phyloP scores from a whole-genome alignment of 306 rosid species.

The Cucumis sativus region Cucumber_9930_V3 NC_026657.2:34010501-34011000 shows the following conservation, averaged over 20 bases:
- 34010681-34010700: not conserved
- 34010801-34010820: no score
- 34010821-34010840: not conserved
- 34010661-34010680: not conserved
- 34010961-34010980: constrained; percentile 96
- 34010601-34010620: no score
- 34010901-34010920: constrained; percentile 2
- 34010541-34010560: not conserved
- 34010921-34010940: constrained; percentile 45
- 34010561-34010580: not conserved
- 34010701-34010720: not conserved
- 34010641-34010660: not conserved
- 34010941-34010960: constrained; percentile 68
- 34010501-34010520: not conserved
- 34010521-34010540: not conserved
- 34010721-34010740: not conserved
- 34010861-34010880: not conserved
- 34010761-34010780: not conserved
- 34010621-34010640: not conserved
- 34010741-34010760: not conserved
- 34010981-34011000: constrained; percentile 93
- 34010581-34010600: not conserved
- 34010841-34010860: not conserved
- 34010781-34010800: no score
- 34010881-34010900: not conserved